These are phyloP conservation scores for Prunus persica DNA, from an alignment of 306 rosid genomes.

Conservation along the genomic window DNA sequence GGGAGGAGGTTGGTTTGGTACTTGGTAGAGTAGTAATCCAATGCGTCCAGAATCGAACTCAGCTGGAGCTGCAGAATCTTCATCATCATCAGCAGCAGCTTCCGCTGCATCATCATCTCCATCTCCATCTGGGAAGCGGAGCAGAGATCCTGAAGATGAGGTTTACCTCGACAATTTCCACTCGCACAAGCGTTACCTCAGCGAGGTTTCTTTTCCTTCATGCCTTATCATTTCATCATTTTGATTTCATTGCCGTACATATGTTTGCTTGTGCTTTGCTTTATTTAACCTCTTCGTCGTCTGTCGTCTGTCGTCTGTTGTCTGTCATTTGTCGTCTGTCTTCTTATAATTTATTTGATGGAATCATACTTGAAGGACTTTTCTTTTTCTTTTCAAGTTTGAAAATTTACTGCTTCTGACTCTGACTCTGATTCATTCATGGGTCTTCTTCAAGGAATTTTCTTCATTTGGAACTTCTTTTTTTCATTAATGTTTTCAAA, in stretches of 20 bases:
- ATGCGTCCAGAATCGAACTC: conserved; percentile 70
- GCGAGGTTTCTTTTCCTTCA: conserved; percentile 57
- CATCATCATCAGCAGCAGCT: conserved; percentile 28
- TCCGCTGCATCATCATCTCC: conserved; percentile 34
- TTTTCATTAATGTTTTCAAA: too few species aligned
- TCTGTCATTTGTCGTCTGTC: background rate
- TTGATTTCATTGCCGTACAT: background rate
- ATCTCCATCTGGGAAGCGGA: conserved; percentile 68
- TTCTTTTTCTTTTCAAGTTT: background rate
- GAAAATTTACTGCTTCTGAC: background rate
- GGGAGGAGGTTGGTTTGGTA: too few species aligned
- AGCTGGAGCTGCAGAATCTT: conserved; percentile 23
- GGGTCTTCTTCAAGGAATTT: background rate
- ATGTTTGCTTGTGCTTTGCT: background rate
- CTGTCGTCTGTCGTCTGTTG: background rate
- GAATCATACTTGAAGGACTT: background rate
- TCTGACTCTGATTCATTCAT: background rate
- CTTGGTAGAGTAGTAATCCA: background rate
- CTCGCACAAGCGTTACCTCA: conserved; percentile 96
- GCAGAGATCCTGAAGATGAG: conserved; percentile 96
- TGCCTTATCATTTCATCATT: background rate
- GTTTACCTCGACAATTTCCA: conserved; percentile 92
- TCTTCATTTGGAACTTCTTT: background rate
- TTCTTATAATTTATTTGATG: background rate
- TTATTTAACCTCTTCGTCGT: background rate